phyloP scores from a whole-genome alignment of 768 basidiomycete genomes.

The Mycena sanguinolenta region DNA sequence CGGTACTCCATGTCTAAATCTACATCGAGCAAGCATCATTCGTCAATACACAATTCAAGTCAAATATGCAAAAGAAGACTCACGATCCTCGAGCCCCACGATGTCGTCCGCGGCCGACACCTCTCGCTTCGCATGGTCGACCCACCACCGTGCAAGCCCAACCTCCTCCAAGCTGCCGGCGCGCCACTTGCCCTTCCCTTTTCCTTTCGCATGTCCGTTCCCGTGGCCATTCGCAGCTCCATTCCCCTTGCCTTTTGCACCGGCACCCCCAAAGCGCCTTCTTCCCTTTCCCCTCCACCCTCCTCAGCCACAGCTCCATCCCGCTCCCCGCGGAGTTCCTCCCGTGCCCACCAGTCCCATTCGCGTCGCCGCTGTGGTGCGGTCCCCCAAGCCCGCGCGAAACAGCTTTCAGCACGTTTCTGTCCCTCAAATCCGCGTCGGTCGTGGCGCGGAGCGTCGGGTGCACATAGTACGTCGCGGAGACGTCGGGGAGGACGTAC shows the following conservation, averaged over 20 bases:
- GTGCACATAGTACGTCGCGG: slow-evolving; percentile 76
- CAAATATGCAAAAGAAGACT: slow-evolving; percentile 40
- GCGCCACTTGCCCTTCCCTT: slow-evolving; percentile 30
- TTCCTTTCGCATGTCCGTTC: slow-evolving; percentile 25
- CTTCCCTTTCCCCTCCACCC: slow-evolving; percentile 47
- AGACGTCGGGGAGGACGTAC: slow-evolving; percentile 81
- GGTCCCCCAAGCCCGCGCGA: slow-evolving; percentile 62
- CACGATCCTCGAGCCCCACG: slow-evolving; percentile 58
- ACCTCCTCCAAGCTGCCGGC: slow-evolving; percentile 43
- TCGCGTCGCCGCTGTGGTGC: too few species aligned
- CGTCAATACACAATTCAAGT: not conserved
- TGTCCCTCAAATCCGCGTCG: slow-evolving; percentile 74
- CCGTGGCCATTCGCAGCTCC: slow-evolving; percentile 56
- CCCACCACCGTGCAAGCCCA: slow-evolving; percentile 66
- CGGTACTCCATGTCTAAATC: slow-evolving; percentile 82
- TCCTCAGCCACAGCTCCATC: slow-evolving; percentile 76
- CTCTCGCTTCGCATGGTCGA: slow-evolving; percentile 72
- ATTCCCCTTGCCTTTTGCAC: slow-evolving; percentile 22
- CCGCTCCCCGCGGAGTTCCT: slow-evolving; percentile 44
- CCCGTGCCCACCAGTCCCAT: slow-evolving; percentile 44
- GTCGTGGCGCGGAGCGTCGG: slow-evolving; percentile 73
- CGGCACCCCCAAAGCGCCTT: slow-evolving; percentile 37
- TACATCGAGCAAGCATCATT: slow-evolving; percentile 42
- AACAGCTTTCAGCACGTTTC: slow-evolving; percentile 64
- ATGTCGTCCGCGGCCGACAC: slow-evolving; percentile 52